Percentiles rank a stretch among this genome's conserved stretches.
Conservation (phyloP, 2,329 filamentous ascomycete genomes). For the Cladosporium sp. region DNA sequence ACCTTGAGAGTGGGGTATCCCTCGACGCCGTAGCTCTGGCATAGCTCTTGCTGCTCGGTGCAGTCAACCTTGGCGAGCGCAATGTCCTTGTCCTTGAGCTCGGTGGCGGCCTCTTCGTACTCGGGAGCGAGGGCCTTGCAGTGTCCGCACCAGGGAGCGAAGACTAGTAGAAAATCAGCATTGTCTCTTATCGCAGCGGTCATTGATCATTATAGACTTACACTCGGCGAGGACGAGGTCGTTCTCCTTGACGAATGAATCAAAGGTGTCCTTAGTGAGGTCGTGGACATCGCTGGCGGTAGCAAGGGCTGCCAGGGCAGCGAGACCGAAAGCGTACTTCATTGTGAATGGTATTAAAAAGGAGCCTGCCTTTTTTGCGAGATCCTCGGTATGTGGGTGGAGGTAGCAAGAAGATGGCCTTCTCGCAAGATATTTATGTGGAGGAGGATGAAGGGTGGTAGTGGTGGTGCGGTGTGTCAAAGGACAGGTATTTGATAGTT, state of each 20-base stretch:
- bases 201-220: conserved; percentile 49
- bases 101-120: conserved; percentile 83
- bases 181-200: background rate
- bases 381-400: background rate
- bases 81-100: conserved; percentile 85
- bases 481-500: background rate
- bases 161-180: conserved; percentile 58
- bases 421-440: conserved; percentile 9
- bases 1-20: conserved; percentile 99
- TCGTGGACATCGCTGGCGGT: conserved; percentile 77
- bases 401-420: conserved; percentile 16
- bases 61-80: conserved; percentile 87
- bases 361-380: background rate
- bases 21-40: conserved; percentile 86
- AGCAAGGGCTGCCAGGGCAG: conserved; percentile 60
- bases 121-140: conserved; percentile 97
- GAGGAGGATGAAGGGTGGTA: background rate
- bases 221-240: conserved; percentile 92
- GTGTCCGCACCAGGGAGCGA: conserved; percentile 95
- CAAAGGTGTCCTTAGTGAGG: conserved; percentile 83
- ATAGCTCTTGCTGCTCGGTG: conserved; percentile 90
- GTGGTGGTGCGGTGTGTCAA: background rate
- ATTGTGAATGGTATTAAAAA: conserved; percentile 21
- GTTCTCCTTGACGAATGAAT: conserved; percentile 80
- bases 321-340: conserved; percentile 41